A percentile compares a stretch with the other conserved stretches of the same genome.
These are phyloP conservation scores for Geosmithia morbida DNA, from an alignment of 2,329 filamentous ascomycete species.

Conservation along the genomic window DNA sequence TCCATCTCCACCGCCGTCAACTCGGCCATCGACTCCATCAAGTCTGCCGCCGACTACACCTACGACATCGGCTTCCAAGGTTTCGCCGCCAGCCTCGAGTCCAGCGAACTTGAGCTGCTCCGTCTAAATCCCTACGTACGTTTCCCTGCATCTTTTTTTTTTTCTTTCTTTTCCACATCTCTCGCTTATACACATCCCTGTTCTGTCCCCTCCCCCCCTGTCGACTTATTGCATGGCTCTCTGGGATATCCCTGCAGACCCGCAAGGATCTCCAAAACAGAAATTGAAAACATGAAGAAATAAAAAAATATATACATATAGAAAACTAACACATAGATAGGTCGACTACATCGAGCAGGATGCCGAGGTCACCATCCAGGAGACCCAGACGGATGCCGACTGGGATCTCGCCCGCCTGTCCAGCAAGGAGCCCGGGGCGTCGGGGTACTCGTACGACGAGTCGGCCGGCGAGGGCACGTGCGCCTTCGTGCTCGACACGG, in stretches of 20 bases:
- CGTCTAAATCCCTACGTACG: slow-evolving; percentile 8
- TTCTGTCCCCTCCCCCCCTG: too few species aligned
- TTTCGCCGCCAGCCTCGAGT: slow-evolving; percentile 8
- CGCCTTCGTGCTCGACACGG: slow-evolving; percentile 27
- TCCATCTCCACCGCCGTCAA: slow-evolving; percentile 4
- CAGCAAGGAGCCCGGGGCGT: slow-evolving; percentile 8
- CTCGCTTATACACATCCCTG: too few species aligned
- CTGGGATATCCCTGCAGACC: too few species aligned
- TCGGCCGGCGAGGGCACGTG: slow-evolving; percentile 19
- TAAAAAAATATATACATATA: too few species aligned
- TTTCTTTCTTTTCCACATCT: too few species aligned
- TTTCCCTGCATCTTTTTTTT: not conserved
- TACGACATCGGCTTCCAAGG: slow-evolving; percentile 9
- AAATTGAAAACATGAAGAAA: too few species aligned
- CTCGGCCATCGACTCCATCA: slow-evolving; percentile 5
- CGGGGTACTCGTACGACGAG: slow-evolving; percentile 17
- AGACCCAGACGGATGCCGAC: slow-evolving; percentile 17
- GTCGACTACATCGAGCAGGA: slow-evolving; percentile 23
- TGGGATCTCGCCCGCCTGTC: slow-evolving; percentile 22
- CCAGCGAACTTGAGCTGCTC: slow-evolving; percentile 6
- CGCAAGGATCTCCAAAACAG: too few species aligned
- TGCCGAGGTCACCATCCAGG: slow-evolving; percentile 12
- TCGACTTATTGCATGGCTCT: too few species aligned
- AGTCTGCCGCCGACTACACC: slow-evolving; percentile 7
- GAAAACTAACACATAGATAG: slow-evolving; percentile 2